Base-by-base conservation (phyloP, 139 green algal genomes). In the Coelastrella sp. region DNA sequence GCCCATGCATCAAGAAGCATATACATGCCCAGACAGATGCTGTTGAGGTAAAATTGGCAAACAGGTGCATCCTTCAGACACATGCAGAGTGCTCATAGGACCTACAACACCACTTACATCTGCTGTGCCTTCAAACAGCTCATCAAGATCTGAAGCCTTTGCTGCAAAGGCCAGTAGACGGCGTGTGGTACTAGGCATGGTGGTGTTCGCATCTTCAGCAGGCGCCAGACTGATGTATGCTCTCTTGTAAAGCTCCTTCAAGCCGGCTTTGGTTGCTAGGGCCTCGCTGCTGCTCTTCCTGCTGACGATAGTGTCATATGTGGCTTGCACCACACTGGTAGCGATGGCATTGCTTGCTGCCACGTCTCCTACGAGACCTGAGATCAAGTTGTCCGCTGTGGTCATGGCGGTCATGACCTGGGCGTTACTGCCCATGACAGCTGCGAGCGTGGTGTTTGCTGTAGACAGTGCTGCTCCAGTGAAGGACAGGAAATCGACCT, bases 401-500 rank as follows among this genome's bases (percentile, higher is more conserved):
- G 32, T 13, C 11, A 86, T 66, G 2, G 64, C 68, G 65, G 77
- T 75, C 64, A 73, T 82, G 61, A 57, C 32, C 54, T 86, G 64
- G 14, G 61, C 19, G 57, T 59, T 86, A 64, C 20, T 73, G 20
- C 78, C 87, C 23, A 91, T 32, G 3, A 85, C 77, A 17, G 64
- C 87, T 17, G 57, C 77, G 2, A 91, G 19, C n/a, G 77, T 79
- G 74, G 60, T 19, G 54, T 58, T 56, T 0, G 6, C 57, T 61
- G 73, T 54, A 54, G 16, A 82, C 74, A 89, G 16, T 6, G 66
- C 20, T 20, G 10, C 6, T 20, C 87, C 87, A 61, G 57, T 8
- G 23, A 86, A 78, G 7, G 61, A 59, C 16, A 87, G 77, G 54
- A 87, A 86, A 32, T 91, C 19, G 5, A 77, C 87, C 83, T 76